Base-by-base conservation (phyloP, 257 asterid genomes). In the Striga asiatica region DNA sequence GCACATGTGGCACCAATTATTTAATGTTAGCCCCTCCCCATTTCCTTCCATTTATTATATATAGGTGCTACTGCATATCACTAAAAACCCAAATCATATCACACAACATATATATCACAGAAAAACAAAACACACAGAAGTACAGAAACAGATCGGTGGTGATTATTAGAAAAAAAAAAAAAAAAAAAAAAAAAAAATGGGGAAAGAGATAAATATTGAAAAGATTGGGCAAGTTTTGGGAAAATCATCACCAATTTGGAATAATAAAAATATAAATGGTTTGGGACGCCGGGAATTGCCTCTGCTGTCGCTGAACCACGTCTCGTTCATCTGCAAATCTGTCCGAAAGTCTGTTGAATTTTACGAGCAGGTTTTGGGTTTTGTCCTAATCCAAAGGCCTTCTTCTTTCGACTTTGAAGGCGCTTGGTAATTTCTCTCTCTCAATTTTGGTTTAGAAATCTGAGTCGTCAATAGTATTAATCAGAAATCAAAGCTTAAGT, bases 341-440 rank as follows among this genome's bases (percentile, higher is more conserved):
- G 80, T 80, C 1, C 1, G 23, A 8, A 74, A 22, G 63, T 78
- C 94, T 0, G 82, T 71, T 0, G 43, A 73, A 20, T 83, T 83
- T 37, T 83, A 78, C 46, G 78, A 75, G 27, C 78, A 78, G 21
- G 89, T 83, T 54, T 75, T 83, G 18, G 94, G 94, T 0, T 83
- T 83, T 10, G 75, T 83, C 32, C 80, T 78, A 62, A 72, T 83
- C 65, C 76, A 83, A 61, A 62, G 94, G 42, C 94, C 94, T 0
- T 83, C 94, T 41, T 83, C 94, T 8, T 80, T 83, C 45, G 79
- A 80, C 65, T 83, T 83, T 35, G 84, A 83, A 71, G 94, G 94
- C 60, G 94, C 94, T 68, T 83, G 89, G 93, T 82, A 74, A 28
- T 6, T 13, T 8, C 3, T 41, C 6, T n/a, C 48, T 41, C 16